These are phyloP conservation scores for Rhizopogon rudus DNA, from an alignment of 768 basidiomycete species.

Conservation along the genomic window DNA sequence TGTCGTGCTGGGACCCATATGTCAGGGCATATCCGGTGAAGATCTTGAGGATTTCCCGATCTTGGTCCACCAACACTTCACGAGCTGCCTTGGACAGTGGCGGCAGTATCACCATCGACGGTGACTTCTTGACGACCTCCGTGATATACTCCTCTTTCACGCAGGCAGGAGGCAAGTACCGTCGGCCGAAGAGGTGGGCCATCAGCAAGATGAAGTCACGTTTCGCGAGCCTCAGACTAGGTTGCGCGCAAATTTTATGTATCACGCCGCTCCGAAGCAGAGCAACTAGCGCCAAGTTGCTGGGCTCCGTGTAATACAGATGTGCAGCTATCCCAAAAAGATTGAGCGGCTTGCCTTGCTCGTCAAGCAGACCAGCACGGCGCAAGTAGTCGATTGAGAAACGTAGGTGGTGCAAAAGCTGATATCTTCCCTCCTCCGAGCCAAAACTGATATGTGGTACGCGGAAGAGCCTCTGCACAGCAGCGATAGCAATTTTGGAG, in stretches of 20 bases:
- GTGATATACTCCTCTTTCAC: slow-evolving; percentile 31
- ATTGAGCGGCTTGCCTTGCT: slow-evolving; percentile 51
- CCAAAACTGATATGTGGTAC: slow-evolving; percentile 57
- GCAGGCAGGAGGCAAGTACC: slow-evolving; percentile 43
- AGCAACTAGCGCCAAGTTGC: slow-evolving; percentile 59
- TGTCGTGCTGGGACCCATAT: slow-evolving; percentile 37
- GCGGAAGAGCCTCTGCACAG: slow-evolving; percentile 47
- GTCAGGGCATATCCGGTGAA: slow-evolving; percentile 52
- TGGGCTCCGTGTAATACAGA: slow-evolving; percentile 63
- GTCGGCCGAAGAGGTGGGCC: slow-evolving; percentile 64
- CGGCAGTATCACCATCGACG: slow-evolving; percentile 55
- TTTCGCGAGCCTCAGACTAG: slow-evolving; percentile 36
- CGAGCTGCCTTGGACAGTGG: slow-evolving; percentile 37
- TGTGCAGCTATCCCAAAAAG: slow-evolving; percentile 50
- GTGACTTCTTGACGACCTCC: slow-evolving; percentile 36
- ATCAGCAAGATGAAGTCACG: slow-evolving; percentile 49
- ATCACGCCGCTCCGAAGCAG: slow-evolving; percentile 55
- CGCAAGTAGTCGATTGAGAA: slow-evolving; percentile 72
- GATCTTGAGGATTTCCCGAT: slow-evolving; percentile 44
- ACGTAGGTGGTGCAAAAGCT: slow-evolving; percentile 59
- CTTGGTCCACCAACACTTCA: slow-evolving; percentile 40
- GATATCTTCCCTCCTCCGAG: slow-evolving; percentile 48
- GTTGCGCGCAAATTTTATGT: slow-evolving; percentile 49
- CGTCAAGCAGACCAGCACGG: slow-evolving; percentile 48
- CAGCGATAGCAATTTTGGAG: slow-evolving; percentile 41